A percentile compares a stretch with the other conserved stretches of the same genome.
These are phyloP conservation scores for Pyrenophora tritici-repentis DNA, from an alignment of 2,329 filamentous ascomycete genomes.

Conservation along the genomic window DNA sequence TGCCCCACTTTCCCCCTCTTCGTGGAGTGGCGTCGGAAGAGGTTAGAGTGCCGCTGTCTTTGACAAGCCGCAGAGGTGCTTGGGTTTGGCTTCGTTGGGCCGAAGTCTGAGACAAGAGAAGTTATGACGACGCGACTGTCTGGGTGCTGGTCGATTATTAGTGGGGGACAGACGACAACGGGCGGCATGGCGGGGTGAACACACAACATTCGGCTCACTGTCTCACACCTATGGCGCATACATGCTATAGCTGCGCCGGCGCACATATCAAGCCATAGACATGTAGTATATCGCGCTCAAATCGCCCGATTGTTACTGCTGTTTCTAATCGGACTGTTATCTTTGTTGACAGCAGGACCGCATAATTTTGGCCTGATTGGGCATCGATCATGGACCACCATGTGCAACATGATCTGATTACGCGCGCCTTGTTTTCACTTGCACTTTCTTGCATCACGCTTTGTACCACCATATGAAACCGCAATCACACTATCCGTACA, in stretches of 20 bases:
- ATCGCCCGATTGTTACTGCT: not conserved
- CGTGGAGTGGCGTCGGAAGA: slow-evolving; percentile 25
- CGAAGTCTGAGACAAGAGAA: slow-evolving; percentile 7
- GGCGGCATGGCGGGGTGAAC: slow-evolving; percentile 13
- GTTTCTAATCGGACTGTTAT: slow-evolving; percentile 7
- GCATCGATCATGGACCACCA: slow-evolving; percentile 16
- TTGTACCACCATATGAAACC: slow-evolving; percentile 28
- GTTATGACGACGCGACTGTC: slow-evolving; percentile 18
- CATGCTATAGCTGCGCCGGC: not conserved
- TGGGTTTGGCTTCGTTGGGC: slow-evolving; percentile 4
- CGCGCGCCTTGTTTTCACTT: slow-evolving; percentile 14
- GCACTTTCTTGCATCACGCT: slow-evolving; percentile 7
- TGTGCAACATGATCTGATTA: slow-evolving; percentile 25
- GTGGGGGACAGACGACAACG: slow-evolving; percentile 18
- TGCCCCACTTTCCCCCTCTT: slow-evolving; percentile 25
- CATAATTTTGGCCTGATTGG: slow-evolving; percentile 24
- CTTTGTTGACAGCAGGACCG: slow-evolving; percentile 21
- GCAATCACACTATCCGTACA: slow-evolving; percentile 7
- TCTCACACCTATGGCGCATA: slow-evolving; percentile 5
- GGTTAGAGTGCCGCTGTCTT: slow-evolving; percentile 10
- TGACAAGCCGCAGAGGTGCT: slow-evolving; percentile 2
- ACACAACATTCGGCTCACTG: slow-evolving; percentile 1
- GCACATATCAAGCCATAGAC: too few species aligned
- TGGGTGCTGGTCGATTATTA: slow-evolving; percentile 7
- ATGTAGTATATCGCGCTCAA: not conserved